Evolutionary conservation across 2,329 filamentous ascomycete species (phyloP).

Genomic region (Aspergillus puulaauensis): DNA sequence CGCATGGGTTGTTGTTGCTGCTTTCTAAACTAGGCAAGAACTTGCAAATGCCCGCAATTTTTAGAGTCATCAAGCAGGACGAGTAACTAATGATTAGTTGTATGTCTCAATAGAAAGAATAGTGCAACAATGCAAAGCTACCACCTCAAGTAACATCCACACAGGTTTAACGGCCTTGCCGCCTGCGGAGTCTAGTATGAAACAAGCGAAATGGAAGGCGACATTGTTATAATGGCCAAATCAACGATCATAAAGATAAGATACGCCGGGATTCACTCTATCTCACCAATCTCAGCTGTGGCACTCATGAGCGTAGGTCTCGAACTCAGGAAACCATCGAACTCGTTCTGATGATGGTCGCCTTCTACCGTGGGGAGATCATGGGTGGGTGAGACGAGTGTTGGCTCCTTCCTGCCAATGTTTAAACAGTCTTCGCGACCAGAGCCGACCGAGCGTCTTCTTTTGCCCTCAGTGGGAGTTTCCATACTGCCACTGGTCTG

Average conservation of each 20-base stretch:
- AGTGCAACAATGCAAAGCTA: constrained; percentile 4
- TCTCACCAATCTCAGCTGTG: constrained; percentile 13
- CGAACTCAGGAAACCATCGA: constrained; percentile 22
- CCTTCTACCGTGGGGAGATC: constrained; percentile 18
- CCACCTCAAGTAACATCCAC: not conserved
- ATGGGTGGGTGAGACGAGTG: constrained; percentile 19
- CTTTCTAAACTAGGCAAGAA: not conserved
- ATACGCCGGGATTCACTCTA: constrained; percentile 12
- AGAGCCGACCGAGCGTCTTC: constrained; percentile 22
- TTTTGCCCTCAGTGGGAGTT: constrained; percentile 24
- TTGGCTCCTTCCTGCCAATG: constrained; percentile 17
- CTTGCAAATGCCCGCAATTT: not conserved
- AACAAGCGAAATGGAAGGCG: constrained; percentile 1
- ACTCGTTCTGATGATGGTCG: constrained; percentile 11
- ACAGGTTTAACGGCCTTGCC: not conserved
- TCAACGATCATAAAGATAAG: constrained; percentile 11
- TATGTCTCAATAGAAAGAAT: constrained; percentile 4
- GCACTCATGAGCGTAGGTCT: constrained; percentile 10
- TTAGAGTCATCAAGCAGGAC: not conserved
- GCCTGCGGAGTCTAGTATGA: not conserved
- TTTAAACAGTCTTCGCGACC: constrained; percentile 16
- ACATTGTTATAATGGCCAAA: constrained; percentile 1
- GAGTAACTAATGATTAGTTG: not conserved
- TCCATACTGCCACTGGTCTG: constrained; percentile 22
- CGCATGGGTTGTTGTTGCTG: not conserved